These are phyloP conservation scores for Wickerhamomyces subpelliculosus DNA, from an alignment of 805 yeast species.

Conservation along the genomic window DNA sequence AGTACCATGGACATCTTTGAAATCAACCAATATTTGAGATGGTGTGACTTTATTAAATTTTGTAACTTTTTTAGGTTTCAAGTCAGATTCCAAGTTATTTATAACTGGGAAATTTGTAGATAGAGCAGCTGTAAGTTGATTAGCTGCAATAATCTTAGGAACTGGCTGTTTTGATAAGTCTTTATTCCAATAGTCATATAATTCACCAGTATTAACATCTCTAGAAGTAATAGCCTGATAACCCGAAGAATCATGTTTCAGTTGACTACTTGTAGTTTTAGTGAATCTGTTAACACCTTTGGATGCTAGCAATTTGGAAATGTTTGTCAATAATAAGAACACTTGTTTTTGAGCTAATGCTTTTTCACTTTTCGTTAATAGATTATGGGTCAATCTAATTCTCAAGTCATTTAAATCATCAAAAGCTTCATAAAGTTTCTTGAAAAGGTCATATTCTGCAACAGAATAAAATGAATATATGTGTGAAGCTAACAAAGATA, in stretches of 20 bases:
- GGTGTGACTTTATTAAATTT: constrained; percentile 42
- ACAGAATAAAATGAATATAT: constrained; percentile 64
- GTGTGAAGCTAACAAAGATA: constrained; percentile 53
- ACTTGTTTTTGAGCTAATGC: constrained; percentile 42
- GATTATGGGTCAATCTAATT: constrained; percentile 40
- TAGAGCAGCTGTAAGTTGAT: constrained; percentile 65
- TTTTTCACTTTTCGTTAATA: constrained; percentile 50
- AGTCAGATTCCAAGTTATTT: constrained; percentile 25
- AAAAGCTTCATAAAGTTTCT: constrained; percentile 46
- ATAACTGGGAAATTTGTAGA: constrained; percentile 62
- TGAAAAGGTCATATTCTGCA: constrained; percentile 60
- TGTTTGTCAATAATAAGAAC: constrained; percentile 45
- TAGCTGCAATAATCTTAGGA: constrained; percentile 56
- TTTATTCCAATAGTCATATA: constrained; percentile 32
- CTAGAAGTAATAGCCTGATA: constrained; percentile 64
- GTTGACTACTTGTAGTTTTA: constrained; percentile 14
- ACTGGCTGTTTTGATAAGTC: constrained; percentile 25
- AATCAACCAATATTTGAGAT: constrained; percentile 66
- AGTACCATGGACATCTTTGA: constrained; percentile 61
- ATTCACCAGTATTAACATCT: constrained; percentile 50
- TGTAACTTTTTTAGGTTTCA: constrained; percentile 39
- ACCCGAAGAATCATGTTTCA: constrained; percentile 48
- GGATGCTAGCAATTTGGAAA: constrained; percentile 53
- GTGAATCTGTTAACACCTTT: constrained; percentile 29
- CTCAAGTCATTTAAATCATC: constrained; percentile 52